Base-by-base conservation (phyloP, 139 green algal genomes). In the Haematococcus sp. region DNA sequence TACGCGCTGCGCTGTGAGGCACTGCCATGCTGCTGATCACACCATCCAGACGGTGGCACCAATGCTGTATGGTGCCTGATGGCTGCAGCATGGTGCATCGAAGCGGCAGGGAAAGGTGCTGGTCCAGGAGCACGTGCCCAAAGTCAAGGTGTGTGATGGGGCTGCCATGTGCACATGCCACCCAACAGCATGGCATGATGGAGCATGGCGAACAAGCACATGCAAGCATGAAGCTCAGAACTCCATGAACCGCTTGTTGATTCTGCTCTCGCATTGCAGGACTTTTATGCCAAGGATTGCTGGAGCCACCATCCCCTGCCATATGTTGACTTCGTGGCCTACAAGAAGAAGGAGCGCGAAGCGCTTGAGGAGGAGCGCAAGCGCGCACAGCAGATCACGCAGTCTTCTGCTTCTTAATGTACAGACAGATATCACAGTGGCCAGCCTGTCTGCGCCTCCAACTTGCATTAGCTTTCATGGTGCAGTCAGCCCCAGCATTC, bases 71-170 rank as follows among this genome's bases (percentile, higher is more conserved):
- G 23, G 46, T 49, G 23, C 1, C 16, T 4, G 60, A 17, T 66
- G 34, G 22, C 0, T 73, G 75, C 83, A 95, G 89, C 85, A 91
- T 44, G 94, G 94, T 25, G 91, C 90, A 0, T 75, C 9, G 23
- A 89, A 87, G 55, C 73, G 91, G n/a, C 68, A 81, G 31, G 94
- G 94, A 7, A 73, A 90, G 58, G 93, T 98, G 44, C 76, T 98
- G 74, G 93, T 98, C 40, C 91, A 88, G 58, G 94, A 98, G 81
- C 92, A 98, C 69, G 85, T 98, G 9, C 92, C 94, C 44, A 98
- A 98, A 74, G 93, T 98, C 54, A 96, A 96, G 83, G 91, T 90
- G 54, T 69, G 75, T 74, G 49, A 4, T 49, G 27, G 9, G n/a
- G 34, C 33, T 19, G 20, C 27, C 27, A 68, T 23, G 60, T 23